These are phyloP conservation scores for Trichoderma endophyticum DNA, from an alignment of 2,329 filamentous ascomycete genomes.

Conservation along the genomic window DNA sequence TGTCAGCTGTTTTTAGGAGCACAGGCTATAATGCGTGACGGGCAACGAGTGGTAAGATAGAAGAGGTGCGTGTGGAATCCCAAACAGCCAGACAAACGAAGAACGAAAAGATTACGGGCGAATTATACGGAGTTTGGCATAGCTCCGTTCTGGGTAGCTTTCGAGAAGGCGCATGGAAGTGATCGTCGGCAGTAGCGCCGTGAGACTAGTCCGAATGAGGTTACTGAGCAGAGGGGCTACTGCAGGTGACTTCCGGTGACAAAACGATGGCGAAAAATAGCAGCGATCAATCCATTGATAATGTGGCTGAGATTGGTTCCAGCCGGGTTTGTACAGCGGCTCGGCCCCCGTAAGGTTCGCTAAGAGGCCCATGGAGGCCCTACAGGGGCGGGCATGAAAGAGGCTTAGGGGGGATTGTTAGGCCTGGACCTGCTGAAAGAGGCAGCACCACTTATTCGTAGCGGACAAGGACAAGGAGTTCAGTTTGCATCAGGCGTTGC, in stretches of 20 bases:
- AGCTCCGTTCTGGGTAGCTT: constrained; percentile 17
- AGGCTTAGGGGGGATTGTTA: neutral
- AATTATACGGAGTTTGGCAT: constrained; percentile 2
- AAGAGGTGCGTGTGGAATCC: neutral
- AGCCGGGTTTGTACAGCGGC: constrained; percentile 8
- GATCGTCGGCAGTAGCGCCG: constrained; percentile 9
- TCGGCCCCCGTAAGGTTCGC: constrained; percentile 18
- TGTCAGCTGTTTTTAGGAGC: neutral
- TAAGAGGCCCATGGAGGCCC: neutral
- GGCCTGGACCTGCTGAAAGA: constrained; percentile 9
- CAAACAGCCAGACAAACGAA: neutral
- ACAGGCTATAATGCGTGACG: neutral
- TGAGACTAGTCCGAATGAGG: neutral
- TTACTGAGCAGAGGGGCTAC: neutral
- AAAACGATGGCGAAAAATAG: neutral
- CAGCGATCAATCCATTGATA: neutral
- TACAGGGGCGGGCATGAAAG: neutral
- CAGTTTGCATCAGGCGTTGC: neutral
- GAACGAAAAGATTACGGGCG: neutral
- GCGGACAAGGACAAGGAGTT: neutral
- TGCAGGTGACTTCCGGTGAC: neutral
- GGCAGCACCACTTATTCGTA: neutral
- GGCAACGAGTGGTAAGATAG: neutral
- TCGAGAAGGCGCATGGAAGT: constrained; percentile 19
- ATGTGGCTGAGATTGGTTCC: constrained; percentile 11